phyloP scores from a whole-genome alignment of 164 flowering plant species.

The Taxillus chinensis region DNA sequence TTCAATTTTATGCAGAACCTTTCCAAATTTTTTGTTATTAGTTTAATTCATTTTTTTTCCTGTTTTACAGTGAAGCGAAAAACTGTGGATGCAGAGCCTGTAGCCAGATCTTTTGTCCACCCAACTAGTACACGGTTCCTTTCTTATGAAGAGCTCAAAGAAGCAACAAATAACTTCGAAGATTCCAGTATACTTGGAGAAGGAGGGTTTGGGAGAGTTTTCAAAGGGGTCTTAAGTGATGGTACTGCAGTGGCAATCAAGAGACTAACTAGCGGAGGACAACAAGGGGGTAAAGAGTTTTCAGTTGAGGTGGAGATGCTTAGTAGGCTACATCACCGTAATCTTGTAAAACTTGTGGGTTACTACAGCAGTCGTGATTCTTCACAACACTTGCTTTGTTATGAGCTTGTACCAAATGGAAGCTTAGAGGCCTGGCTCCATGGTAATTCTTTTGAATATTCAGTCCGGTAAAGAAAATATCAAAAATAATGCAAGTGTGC shows the following conservation, averaged over 20 bases:
- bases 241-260: conserved; percentile 97
- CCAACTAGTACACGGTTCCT: conserved; percentile 82
- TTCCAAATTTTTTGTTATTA: neutral
- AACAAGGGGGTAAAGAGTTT: conserved; percentile 92
- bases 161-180: conserved; percentile 89
- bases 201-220: conserved; percentile 96
- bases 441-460: conserved; percentile 37
- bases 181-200: conserved; percentile 80
- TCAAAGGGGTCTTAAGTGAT: conserved; percentile 84
- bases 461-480: too few species aligned
- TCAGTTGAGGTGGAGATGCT: conserved; percentile 98
- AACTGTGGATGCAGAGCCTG: conserved; percentile 32
- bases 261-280: conserved; percentile 80
- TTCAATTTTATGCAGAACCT: neutral
- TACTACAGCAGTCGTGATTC: conserved; percentile 73
- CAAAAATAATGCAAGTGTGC: too few species aligned
- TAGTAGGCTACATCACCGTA: conserved; percentile 95
- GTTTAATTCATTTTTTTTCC: neutral
- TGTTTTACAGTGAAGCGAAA: conserved; percentile 43
- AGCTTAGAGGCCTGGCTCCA: conserved; percentile 97
- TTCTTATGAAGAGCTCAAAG: conserved; percentile 85
- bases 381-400: conserved; percentile 83
- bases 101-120: conserved; percentile 65
- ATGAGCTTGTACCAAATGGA: conserved; percentile 96
- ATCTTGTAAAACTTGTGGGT: conserved; percentile 96